Evolutionary conservation across 2,329 filamentous ascomycete species (phyloP).

Genomic region (Alternaria sp.): DNA sequence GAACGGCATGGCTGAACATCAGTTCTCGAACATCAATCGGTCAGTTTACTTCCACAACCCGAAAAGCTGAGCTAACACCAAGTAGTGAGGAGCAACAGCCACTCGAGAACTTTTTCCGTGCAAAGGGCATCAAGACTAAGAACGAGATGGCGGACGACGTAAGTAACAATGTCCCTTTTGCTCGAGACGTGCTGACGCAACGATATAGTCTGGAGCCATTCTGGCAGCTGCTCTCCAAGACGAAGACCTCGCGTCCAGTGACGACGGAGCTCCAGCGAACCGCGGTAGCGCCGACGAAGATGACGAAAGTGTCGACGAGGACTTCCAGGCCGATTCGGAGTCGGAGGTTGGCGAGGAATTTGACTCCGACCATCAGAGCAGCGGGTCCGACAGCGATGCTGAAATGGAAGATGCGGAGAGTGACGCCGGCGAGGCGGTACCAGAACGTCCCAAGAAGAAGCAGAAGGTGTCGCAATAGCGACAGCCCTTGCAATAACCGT

Average conservation of each 20-base stretch:
- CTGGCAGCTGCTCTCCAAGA: conserved; percentile 84
- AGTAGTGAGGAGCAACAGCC: conserved; percentile 86
- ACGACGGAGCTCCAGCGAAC: conserved; percentile 74
- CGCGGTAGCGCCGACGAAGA: conserved; percentile 95
- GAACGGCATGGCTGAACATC: conserved; percentile 82
- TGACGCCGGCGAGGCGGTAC: conserved; percentile 56
- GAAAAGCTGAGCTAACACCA: conserved; percentile 29
- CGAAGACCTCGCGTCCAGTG: conserved; percentile 81
- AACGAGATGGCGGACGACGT: conserved; percentile 98
- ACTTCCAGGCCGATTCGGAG: conserved; percentile 91
- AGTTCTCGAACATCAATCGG: conserved; percentile 99
- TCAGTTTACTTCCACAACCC: conserved; percentile 37
- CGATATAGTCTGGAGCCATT: conserved; percentile 58
- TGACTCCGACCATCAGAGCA: conserved; percentile 89
- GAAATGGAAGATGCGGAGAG: conserved; percentile 69
- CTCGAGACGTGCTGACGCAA: conserved; percentile 29
- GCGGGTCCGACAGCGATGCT: conserved; percentile 71
- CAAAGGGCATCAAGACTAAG: conserved; percentile 93
- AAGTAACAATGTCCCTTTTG: conserved; percentile 49
- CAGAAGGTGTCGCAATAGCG: conserved; percentile 56
- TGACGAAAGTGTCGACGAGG: conserved; percentile 92
- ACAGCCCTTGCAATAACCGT: conserved; percentile 12
- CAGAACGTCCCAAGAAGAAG: conserved; percentile 69
- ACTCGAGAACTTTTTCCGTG: conserved; percentile 96
- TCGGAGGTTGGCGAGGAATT: conserved; percentile 97